These are phyloP conservation scores for Globisporangium cylindrosporum DNA, from an alignment of 352 stramenopile species.

Conservation along the genomic window DNA sequence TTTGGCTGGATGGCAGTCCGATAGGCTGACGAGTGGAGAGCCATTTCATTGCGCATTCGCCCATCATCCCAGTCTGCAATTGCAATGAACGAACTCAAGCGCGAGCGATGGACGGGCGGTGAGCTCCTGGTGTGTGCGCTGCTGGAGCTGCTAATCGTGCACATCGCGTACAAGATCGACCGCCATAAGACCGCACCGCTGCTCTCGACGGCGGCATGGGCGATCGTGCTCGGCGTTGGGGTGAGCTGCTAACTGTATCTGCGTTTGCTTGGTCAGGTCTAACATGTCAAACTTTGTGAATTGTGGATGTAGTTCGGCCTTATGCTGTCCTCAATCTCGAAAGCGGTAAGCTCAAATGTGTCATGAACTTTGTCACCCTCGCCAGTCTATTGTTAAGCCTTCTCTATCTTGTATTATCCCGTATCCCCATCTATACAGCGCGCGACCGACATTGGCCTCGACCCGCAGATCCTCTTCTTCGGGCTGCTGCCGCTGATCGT, in stretches of 20 bases:
- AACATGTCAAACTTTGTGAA: not conserved
- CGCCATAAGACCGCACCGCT: conserved; percentile 38
- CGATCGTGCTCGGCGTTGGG: conserved; percentile 48
- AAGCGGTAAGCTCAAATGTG: conserved; percentile 21
- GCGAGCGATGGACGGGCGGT: conserved; percentile 48
- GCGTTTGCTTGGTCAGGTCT: not conserved
- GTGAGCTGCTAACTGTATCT: not conserved
- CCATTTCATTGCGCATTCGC: not conserved
- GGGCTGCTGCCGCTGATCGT: conserved; percentile 63
- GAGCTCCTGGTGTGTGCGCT: conserved; percentile 64
- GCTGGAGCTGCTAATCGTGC: conserved; percentile 60
- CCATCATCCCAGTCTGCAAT: not conserved
- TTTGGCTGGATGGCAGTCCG: not conserved
- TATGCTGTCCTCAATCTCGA: conserved; percentile 36
- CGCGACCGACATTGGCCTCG: conserved; percentile 39
- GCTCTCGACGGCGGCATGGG: conserved; percentile 61
- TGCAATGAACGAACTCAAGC: conserved; percentile 24
- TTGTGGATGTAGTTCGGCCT: conserved; percentile 29
- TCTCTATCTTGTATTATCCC: not conserved
- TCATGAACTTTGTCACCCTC: not conserved
- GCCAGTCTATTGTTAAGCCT: not conserved
- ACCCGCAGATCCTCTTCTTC: conserved; percentile 65
- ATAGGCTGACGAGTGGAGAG: not conserved
- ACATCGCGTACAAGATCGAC: conserved; percentile 64
- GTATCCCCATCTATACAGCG: conserved; percentile 21